A percentile compares a stretch with the other conserved stretches of the same genome.
phyloP scores from a whole-genome alignment of 2,329 filamentous ascomycete genomes.

The Lasiodiplodia citricola region DNA sequence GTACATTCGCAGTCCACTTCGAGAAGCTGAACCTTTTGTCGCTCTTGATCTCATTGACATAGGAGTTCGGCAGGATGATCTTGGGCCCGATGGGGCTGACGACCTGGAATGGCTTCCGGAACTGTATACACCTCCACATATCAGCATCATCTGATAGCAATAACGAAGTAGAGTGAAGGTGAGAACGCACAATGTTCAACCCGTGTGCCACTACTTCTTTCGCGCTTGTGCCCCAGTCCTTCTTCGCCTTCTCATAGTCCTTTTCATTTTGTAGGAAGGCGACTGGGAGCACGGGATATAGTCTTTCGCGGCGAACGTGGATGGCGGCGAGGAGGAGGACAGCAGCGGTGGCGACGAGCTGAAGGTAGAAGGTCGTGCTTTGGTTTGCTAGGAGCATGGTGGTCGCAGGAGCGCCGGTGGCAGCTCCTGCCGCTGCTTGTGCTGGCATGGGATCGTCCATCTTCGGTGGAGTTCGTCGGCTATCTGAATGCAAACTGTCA shows the following conservation, averaged over 20 bases:
- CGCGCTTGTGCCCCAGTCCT: not conserved
- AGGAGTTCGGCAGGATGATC: conserved; percentile 8
- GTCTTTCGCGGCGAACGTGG: not conserved
- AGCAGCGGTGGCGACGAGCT: not conserved
- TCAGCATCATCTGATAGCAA: not conserved
- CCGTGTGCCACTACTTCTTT: not conserved
- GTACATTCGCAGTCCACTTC: not conserved
- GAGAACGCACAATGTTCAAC: not conserved
- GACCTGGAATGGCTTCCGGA: conserved; percentile 11
- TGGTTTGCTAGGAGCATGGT: not conserved
- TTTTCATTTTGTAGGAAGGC: not conserved
- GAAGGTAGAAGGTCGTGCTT: not conserved
- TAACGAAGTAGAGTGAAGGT: not conserved
- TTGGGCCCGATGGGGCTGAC: not conserved
- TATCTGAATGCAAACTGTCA: not conserved
- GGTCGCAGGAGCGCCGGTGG: not conserved
- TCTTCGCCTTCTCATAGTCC: not conserved
- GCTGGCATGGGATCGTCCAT: not conserved
- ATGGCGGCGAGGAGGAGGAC: not conserved
- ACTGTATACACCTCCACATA: not conserved
- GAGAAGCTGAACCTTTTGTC: not conserved
- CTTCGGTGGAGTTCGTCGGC: not conserved
- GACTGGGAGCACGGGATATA: not conserved
- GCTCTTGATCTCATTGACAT: not conserved
- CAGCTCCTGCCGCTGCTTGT: not conserved